phyloP scores from a whole-genome alignment of 139 green algal genomes.

The Desmodesmus armatus region DNA sequence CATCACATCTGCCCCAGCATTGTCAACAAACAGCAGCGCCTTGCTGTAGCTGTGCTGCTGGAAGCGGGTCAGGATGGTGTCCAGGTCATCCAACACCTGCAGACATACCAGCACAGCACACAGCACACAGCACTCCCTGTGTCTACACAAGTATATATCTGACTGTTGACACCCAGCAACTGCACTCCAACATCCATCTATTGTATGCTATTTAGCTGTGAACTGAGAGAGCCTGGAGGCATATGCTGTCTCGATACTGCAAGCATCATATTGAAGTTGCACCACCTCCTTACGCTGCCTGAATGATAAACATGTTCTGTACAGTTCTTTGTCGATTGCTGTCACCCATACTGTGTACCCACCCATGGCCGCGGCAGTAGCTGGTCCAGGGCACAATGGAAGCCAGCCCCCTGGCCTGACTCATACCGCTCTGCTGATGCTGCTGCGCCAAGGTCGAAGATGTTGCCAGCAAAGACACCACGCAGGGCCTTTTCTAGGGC shows the following conservation, averaged over 20 bases:
- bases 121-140: conserved; percentile 77
- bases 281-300: no score
- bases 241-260: no score
- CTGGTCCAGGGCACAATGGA: conserved; percentile 61
- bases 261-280: no score
- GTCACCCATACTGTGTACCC: no score
- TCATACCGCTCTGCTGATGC: conserved; percentile 58
- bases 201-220: no score
- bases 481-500: conserved; percentile 63
- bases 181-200: no score
- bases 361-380: conserved; percentile 81
- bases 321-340: no score
- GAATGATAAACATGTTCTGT: no score
- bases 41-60: conserved; percentile 60
- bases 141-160: conserved; percentile 57
- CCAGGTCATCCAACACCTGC: conserved; percentile 90
- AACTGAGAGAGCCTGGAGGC: no score
- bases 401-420: conserved; percentile 45
- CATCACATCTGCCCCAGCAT: conserved; percentile 89
- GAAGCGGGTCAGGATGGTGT: conserved; percentile 60
- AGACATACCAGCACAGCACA: conserved; percentile 48
- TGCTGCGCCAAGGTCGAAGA: conserved; percentile 87
- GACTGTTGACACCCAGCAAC: no score
- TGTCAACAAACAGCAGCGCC: conserved; percentile 93
- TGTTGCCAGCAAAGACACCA: conserved; percentile 85